Base-by-base conservation (phyloP, 192 early-diverging fungal genomes). In the Entomortierella lignicola region DNA sequence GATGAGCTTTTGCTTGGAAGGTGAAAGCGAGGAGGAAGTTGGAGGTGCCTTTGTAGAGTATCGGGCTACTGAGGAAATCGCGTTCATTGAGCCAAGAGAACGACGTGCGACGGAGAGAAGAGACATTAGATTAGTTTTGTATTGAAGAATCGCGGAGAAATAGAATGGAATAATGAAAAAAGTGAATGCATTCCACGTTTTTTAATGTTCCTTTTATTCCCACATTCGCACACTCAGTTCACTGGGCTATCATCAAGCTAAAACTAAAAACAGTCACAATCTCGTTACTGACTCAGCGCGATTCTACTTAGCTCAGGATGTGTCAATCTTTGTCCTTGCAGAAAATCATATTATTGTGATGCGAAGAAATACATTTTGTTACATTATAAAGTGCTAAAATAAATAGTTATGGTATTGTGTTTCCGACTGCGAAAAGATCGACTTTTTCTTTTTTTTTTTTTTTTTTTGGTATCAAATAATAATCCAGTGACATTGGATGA, bases 1-100 rank as follows among this genome's bases (percentile, higher is more conserved):
- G 51, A 95, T 90, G 27, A 92, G 86, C 52, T 82, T 73, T 48
- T 85, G 85, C 77, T 90, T 94, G 66, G 65, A 82, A 52, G 50
- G 75, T 1, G 81, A 85, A 37, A 71, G 69, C 13, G 31, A 75
- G 44, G 57, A 13, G 3, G 42, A 59, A 27, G 61, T 47, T 20
- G 74, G 74, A 4, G 74, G 74, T 12, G 74, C 60, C 42, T 77
- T 77, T 61, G 74, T 69, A 31, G 74, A 77, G 61, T 77, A 77
- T 48, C 57, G 53, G 17, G 69, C 69, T 17, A 55, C 2, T 13
- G 53, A 58, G 42, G 59, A 41, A 23, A 34, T 27, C 21, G 34
- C 23, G 39, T 51, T 47, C 17, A 54, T 26, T 25, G 59, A 25
- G 8, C 54, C 42, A 32, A 71, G 11, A 20, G 55, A 53, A 18